A percentile compares a stretch with the other conserved stretches of the same genome.
phyloP scores from a whole-genome alignment of 345 rosid genomes.

The Syzygium oleosum region DNA sequence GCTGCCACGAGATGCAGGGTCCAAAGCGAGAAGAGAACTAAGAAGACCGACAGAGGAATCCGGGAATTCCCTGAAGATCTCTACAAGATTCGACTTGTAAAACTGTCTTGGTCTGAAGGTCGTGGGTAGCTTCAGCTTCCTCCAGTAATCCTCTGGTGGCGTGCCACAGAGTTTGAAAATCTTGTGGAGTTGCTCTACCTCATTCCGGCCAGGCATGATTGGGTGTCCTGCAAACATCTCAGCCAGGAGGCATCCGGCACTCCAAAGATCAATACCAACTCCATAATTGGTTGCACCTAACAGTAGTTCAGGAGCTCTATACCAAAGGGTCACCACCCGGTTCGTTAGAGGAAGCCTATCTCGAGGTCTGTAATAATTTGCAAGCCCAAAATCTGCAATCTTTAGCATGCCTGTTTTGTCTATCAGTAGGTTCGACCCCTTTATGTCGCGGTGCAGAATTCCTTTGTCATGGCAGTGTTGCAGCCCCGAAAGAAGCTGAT shows the following conservation, averaged over 20 bases:
- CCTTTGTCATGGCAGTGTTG: constrained; percentile 57
- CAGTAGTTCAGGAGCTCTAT: constrained; percentile 59
- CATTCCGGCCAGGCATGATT: constrained; percentile 52
- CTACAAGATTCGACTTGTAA: constrained; percentile 28
- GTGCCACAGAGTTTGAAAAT: constrained; percentile 82
- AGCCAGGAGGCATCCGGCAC: constrained; percentile 63
- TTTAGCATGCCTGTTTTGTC: constrained; percentile 44
- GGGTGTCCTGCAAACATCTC: constrained; percentile 54
- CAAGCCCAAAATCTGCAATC: constrained; percentile 62
- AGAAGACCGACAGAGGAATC: constrained; percentile 41
- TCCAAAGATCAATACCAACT: constrained; percentile 61
- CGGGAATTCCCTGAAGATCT: constrained; percentile 33
- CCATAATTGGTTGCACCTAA: constrained; percentile 50
- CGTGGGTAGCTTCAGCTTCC: constrained; percentile 48
- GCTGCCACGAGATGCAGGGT: constrained; percentile 41
- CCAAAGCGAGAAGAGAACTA: constrained; percentile 47
- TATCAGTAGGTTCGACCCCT: constrained; percentile 55
- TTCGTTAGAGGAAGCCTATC: constrained; percentile 41
- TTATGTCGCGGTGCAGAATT: constrained; percentile 48
- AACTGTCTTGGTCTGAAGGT: constrained; percentile 43
- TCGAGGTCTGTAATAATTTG: constrained; percentile 30
- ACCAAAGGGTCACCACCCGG: constrained; percentile 59
- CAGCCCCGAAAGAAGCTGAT: constrained; percentile 52
- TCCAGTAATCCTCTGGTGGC: constrained; percentile 90
- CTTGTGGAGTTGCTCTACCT: constrained; percentile 85